Conservation (phyloP, 371 early-diverging fungal genomes). For the Mortierella sp. region DNA sequence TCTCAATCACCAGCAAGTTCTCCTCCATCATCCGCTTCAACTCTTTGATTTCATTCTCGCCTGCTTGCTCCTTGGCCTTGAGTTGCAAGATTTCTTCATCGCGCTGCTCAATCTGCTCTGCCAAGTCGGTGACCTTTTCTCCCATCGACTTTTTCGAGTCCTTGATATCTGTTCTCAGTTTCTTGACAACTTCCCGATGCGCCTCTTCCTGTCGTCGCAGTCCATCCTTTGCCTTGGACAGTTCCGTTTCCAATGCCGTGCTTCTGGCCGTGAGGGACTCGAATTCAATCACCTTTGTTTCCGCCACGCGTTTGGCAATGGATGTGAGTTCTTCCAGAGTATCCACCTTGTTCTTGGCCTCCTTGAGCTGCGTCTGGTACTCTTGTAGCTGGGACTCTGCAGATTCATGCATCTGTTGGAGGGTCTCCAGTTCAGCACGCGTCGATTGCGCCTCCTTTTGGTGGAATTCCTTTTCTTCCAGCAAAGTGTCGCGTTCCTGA, state of each 20-base stretch:
- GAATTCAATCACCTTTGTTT: constrained; percentile 51
- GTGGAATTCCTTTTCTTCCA: constrained; percentile 60
- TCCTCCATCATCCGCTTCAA: constrained; percentile 3
- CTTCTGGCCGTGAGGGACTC: constrained; percentile 50
- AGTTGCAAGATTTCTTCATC: neutral
- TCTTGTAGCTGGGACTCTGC: constrained; percentile 63
- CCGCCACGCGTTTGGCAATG: constrained; percentile 47
- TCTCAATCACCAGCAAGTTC: neutral
- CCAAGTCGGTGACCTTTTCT: constrained; percentile 24
- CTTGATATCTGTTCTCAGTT: constrained; percentile 55
- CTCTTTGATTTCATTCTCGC: constrained; percentile 7
- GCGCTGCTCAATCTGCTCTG: constrained; percentile 5
- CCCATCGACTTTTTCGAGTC: constrained; percentile 51
- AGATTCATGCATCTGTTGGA: constrained; percentile 66
- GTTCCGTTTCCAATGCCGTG: constrained; percentile 17
- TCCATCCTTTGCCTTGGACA: constrained; percentile 42
- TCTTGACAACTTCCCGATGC: constrained; percentile 33
- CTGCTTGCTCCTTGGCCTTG: neutral
- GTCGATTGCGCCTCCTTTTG: constrained; percentile 69
- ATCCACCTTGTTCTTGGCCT: constrained; percentile 60
- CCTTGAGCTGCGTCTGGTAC: constrained; percentile 57
- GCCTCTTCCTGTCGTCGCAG: constrained; percentile 54
- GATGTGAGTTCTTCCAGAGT: constrained; percentile 62
- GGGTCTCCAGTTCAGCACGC: constrained; percentile 75
- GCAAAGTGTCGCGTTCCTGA: constrained; percentile 46